Evolutionary conservation across 2,329 filamentous ascomycete species (phyloP).

Genomic region (Fusarium nelsonii): DNA sequence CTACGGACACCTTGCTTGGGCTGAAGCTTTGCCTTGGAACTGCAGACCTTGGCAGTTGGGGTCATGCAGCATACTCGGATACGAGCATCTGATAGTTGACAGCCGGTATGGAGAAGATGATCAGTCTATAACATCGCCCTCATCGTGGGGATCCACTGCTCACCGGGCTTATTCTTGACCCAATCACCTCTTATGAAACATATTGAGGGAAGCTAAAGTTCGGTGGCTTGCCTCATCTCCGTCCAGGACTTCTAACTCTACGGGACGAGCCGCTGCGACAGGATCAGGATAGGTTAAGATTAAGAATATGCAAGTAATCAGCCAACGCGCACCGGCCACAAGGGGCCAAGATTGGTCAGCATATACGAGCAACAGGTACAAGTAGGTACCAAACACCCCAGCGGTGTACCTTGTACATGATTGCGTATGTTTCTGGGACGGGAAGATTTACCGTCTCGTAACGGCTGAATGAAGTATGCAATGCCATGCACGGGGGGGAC

Average conservation of each 20-base stretch:
- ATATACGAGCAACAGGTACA: background rate
- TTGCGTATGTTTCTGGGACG: background rate
- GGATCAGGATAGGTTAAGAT: background rate
- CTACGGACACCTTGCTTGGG: background rate
- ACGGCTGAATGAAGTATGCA: constrained; percentile 15
- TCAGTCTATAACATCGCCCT: background rate
- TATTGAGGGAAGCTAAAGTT: background rate
- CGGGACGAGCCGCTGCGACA: constrained; percentile 23
- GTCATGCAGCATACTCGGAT: background rate
- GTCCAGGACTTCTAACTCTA: background rate
- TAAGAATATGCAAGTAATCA: background rate
- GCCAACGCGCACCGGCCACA: background rate
- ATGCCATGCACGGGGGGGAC: constrained; percentile 11
- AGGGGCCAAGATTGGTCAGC: background rate
- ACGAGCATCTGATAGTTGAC: background rate
- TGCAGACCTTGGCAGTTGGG: background rate
- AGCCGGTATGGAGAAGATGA: background rate
- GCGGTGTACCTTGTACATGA: background rate
- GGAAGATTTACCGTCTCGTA: constrained; percentile 13
- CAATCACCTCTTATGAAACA: background rate
- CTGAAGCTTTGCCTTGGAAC: background rate
- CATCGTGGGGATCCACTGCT: background rate
- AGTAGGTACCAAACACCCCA: background rate
- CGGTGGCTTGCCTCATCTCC: background rate
- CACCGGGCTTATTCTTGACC: background rate